A percentile compares a stretch with the other conserved stretches of the same genome.
Conservation (phyloP, 106 monocot species). For the Chionographis japonica region DNA sequence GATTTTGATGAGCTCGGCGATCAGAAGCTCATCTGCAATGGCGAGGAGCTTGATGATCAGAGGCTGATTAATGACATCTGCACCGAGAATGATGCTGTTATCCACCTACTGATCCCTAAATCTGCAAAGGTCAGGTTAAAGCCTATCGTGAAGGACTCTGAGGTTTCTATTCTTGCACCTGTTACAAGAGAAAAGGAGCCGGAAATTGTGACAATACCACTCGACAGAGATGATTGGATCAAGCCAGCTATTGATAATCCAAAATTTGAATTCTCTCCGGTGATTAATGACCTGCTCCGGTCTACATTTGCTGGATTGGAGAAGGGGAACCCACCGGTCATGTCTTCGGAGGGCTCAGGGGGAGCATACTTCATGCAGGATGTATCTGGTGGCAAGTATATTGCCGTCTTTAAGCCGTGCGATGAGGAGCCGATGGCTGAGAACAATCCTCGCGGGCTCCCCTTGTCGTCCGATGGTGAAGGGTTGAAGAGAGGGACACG, state of each 20-base stretch:
- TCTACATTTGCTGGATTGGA: constrained; percentile 33
- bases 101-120: constrained; percentile 38
- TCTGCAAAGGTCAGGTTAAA: constrained; percentile 32
- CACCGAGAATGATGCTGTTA: constrained; percentile 23
- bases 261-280: constrained; percentile 22
- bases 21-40: constrained; percentile 42
- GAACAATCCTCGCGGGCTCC: constrained; percentile 65
- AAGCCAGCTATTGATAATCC: constrained; percentile 47
- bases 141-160: constrained; percentile 29
- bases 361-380: constrained; percentile 65
- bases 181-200: neutral
- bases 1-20: constrained; percentile 21
- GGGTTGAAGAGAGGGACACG: constrained; percentile 58
- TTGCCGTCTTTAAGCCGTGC: constrained; percentile 55
- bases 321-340: constrained; percentile 32
- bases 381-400: constrained; percentile 22
- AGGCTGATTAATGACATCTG: constrained; percentile 30
- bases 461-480: constrained; percentile 46
- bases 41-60: constrained; percentile 51
- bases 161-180: constrained; percentile 23
- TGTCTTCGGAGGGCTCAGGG: constrained; percentile 52
- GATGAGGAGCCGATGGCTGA: constrained; percentile 70
- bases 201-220: neutral
- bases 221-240: constrained; percentile 8
- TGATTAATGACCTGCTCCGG: constrained; percentile 20